Evolutionary conservation across 805 yeast species (phyloP), one percentile per base, ranked within the genome.

Genomic region (Metschnikowia gruessii): DNA sequence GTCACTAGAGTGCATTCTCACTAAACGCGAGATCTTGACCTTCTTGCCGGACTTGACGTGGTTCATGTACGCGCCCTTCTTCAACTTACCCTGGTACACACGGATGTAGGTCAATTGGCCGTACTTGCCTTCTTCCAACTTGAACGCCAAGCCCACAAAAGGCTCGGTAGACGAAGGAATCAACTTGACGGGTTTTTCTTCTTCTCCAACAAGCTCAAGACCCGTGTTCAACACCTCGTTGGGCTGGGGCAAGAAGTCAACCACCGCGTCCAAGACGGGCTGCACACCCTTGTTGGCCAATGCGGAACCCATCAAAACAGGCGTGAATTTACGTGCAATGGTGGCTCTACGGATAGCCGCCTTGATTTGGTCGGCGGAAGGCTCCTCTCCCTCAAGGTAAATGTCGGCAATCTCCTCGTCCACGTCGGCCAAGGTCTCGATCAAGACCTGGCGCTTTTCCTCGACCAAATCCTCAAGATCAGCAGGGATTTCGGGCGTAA

Each of bases 301-400:
- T 16, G 99, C 99, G 41, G 97, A 89, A 18, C 99, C 99, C 97
- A 94, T 94, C 55, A 92, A 75, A n/a, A 94, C 98, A n/a, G 99
- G 99, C 12, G 98, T 89, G 75, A 94, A 94, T 64, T 80, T 87
- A 72, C 97, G 83, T 28, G 91, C 95, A 69, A 92, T 92, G 16
- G 99, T 94, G 42, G 97, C 80, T 61, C 97, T 82, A 68, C 99
- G 85, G 57, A 94, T 94, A 36, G 97, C 98, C 43, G 65, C 81
- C 63, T 85, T 83, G 54, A 94, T 85, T 70, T 94, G 96, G 49
- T 83, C 85, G 24, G 77, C 76, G 28, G 90, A 75, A 48, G 99
- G 98, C 58, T 82, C 94, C 58, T 81, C 78, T 65, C 95, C 99
- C 55, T 90, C 97, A 61, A 94, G 73, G 67, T 78, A 91, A 52